A percentile compares a stretch with the other conserved stretches of the same genome.
Evolutionary conservation across 148 eudicot species (phyloP).

Genomic region (Pharnaceum exiguum): DNA sequence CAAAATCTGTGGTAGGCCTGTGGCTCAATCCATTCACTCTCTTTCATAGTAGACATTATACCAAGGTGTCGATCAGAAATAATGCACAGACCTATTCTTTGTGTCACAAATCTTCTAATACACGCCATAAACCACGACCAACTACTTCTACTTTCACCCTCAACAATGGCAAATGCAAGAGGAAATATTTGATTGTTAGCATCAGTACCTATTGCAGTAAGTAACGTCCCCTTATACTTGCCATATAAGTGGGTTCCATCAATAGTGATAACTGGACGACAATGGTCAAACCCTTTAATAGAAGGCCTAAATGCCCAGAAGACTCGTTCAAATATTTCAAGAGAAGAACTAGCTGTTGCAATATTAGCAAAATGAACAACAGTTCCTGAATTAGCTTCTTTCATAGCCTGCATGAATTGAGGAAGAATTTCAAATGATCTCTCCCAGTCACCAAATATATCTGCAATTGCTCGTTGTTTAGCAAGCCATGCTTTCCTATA

Average conservation of each 20-base stretch:
- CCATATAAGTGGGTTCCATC: constrained; percentile 2
- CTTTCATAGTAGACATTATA: constrained; percentile 2
- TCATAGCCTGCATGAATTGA: not conserved
- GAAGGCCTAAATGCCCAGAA: constrained; percentile 6
- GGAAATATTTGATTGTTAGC: not conserved
- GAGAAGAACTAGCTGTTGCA: not conserved
- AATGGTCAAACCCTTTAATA: constrained; percentile 1
- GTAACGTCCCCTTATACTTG: not conserved
- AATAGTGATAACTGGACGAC: constrained; percentile 11
- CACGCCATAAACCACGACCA: constrained; percentile 2
- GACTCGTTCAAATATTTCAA: not conserved
- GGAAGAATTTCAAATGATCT: constrained; percentile 1
- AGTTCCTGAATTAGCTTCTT: not conserved
- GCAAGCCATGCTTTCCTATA: constrained; percentile 7
- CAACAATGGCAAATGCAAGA: not conserved
- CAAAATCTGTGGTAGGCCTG: not conserved
- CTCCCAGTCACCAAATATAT: constrained; percentile 6
- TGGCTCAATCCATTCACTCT: not conserved
- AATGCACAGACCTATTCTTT: not conserved
- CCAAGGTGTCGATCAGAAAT: constrained; percentile 3
- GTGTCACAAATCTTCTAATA: not conserved
- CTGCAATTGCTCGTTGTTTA: not conserved
- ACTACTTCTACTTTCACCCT: not conserved
- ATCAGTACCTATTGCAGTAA: not conserved
- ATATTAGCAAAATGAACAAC: not conserved